Evolutionary conservation across 225 moss, liverwort and hornwort genomes (phyloP).

Genomic region (Straminergon stramineum): DNA sequence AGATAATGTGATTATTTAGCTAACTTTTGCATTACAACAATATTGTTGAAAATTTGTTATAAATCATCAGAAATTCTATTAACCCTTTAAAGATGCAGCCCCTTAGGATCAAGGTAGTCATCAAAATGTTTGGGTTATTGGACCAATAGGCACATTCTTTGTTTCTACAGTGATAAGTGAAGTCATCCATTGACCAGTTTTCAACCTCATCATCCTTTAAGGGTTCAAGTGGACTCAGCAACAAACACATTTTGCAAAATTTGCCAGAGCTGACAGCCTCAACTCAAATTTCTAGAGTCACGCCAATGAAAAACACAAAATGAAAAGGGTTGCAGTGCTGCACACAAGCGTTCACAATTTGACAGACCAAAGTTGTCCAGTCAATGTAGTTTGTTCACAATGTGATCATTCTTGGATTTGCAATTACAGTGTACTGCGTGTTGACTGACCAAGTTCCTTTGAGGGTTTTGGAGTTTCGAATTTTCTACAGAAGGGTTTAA

Average conservation of each 20-base stretch:
- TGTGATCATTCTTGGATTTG: background rate
- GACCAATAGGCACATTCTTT: too few species aligned
- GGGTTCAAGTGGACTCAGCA: too few species aligned
- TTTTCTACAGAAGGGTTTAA: background rate
- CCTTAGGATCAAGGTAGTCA: too few species aligned
- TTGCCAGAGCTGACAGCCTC: background rate
- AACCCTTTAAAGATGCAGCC: too few species aligned
- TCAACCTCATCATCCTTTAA: too few species aligned
- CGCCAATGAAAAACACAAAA: background rate
- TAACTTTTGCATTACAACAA: background rate
- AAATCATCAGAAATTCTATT: background rate
- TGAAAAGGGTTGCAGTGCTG: background rate
- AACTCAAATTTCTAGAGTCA: background rate
- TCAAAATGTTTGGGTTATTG: too few species aligned
- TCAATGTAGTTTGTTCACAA: background rate
- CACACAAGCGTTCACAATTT: background rate
- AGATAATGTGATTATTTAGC: background rate
- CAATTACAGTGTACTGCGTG: background rate
- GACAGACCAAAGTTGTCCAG: background rate
- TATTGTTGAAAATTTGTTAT: background rate
- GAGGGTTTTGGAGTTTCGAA: background rate
- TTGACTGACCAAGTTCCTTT: background rate
- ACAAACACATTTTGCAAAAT: background rate
- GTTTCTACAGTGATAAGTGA: too few species aligned
- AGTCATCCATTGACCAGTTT: too few species aligned